Percentiles rank a stretch among this genome's conserved stretches.
Evolutionary conservation across 352 stramenopile genomes (phyloP).

Genomic region (Globisporangium orthogonon): DNA sequence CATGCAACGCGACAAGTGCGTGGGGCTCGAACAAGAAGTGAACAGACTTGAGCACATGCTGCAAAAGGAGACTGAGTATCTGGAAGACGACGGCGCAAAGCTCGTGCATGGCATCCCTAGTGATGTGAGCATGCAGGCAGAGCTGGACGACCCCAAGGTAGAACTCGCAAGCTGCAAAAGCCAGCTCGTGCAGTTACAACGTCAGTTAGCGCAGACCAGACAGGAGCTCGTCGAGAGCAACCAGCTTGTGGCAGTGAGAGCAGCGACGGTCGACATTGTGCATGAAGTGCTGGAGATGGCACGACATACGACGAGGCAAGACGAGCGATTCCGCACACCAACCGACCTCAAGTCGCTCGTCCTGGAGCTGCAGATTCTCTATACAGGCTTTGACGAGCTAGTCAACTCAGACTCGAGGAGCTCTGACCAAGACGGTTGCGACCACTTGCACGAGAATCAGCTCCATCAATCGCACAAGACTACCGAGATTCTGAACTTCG

Average conservation of each 20-base stretch:
- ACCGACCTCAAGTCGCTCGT: slow-evolving; percentile 7
- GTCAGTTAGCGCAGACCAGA: slow-evolving; percentile 13
- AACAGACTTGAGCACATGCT: too few species aligned
- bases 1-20: too few species aligned
- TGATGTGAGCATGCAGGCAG: not conserved
- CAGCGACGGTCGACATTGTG: slow-evolving; percentile 30
- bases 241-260: slow-evolving; percentile 25
- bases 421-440: not conserved
- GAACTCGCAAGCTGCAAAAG: not conserved
- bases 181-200: slow-evolving; percentile 5
- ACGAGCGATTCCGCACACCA: slow-evolving; percentile 2
- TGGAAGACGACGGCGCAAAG: not conserved
- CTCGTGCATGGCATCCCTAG: slow-evolving; percentile 4
- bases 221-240: slow-evolving; percentile 19
- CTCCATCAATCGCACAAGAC: slow-evolving; percentile 13
- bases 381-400: not conserved
- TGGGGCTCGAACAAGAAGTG: not conserved
- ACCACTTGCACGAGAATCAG: not conserved
- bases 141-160: slow-evolving; percentile 1
- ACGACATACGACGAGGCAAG: not conserved
- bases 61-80: too few species aligned
- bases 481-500: slow-evolving; percentile 17
- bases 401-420: not conserved
- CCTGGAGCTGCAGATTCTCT: not conserved
- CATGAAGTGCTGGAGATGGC: slow-evolving; percentile 1